Evolutionary conservation across 805 yeast genomes (phyloP), one percentile per base, ranked within the genome.

Genomic region (Sugiyamaella valdiviana): DNA sequence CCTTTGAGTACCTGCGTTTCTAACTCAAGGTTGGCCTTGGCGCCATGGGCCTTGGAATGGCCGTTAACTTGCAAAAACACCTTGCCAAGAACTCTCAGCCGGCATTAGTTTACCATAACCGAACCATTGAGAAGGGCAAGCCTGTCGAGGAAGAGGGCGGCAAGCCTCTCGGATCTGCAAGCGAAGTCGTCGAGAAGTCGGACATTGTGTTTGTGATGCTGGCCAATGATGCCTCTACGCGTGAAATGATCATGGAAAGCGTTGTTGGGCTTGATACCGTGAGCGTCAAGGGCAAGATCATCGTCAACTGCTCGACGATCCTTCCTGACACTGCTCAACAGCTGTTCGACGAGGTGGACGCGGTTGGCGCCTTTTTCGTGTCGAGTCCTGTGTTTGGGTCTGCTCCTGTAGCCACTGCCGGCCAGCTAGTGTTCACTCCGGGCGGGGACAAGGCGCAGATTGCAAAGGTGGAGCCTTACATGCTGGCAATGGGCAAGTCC

Each of bases 341-440:
- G 20, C 47, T 52, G 20, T 39, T 39, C 26, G 40, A 46, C 29
- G 32, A 35, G 24, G 46, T 55, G 26, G 42, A 20, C 16, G 51
- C 21, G 2, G 51, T 55, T 19, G 62, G 60, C 12, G 62, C 52
- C 4, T 32, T 19, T 5, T 61, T 55, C 37, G 54, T 61, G 23
- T 54, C 62, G 14, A 32, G 60, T 32, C 65, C 65, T 1, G 65
- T 61, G 42, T 61, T 61, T 45, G 65, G 65, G 14, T 60, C 61
- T 12, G 54, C 58, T 10, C 60, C 63, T 7, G 47, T 57, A 32
- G 63, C 65, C 2, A 51, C 50, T 9, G 58, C 59, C 3, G 63
- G 55, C 7, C 45, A 50, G 37, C 54, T 61, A 4, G 49, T 61
- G 16, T 57, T 61, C 48, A 56, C 52, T 17, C 49, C 58, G 6